These are phyloP conservation scores for Linnemannia zychae DNA, from an alignment of 192 early-diverging fungal species.

Conservation along the genomic window DNA sequence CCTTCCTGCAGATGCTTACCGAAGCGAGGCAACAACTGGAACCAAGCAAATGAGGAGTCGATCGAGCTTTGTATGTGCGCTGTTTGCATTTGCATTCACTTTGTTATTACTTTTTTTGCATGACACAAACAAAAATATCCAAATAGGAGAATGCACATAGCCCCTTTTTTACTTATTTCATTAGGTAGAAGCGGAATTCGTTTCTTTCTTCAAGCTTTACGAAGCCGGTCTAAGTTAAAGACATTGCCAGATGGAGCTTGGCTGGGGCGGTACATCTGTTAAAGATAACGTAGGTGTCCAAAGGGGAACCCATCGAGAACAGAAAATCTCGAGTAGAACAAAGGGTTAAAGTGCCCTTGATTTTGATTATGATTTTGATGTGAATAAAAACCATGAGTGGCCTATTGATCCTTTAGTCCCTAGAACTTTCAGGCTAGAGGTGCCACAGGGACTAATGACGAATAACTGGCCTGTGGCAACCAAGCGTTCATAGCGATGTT, in stretches of 20 bases:
- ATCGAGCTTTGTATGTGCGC: background rate
- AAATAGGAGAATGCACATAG: background rate
- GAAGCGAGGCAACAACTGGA: background rate
- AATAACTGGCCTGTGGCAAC: slow-evolving; percentile 81
- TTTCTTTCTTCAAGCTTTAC: background rate
- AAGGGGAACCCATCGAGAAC: slow-evolving; percentile 28
- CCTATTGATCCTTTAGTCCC: slow-evolving; percentile 72
- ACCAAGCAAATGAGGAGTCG: background rate
- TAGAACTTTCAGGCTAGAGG: slow-evolving; percentile 18
- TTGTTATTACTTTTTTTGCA: background rate
- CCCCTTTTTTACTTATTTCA: background rate
- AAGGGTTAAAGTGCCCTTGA: background rate
- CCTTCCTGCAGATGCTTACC: slow-evolving; percentile 7
- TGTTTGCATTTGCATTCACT: background rate
- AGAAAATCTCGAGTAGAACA: slow-evolving; percentile 28
- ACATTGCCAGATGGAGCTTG: too few relatives aligned
- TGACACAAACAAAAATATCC: background rate
- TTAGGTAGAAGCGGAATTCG: too few relatives aligned
- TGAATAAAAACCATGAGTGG: slow-evolving; percentile 43
- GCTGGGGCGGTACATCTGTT: slow-evolving; percentile 32
- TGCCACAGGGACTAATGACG: slow-evolving; percentile 81
- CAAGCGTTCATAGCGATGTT: too few relatives aligned
- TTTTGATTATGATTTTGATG: slow-evolving; percentile 26
- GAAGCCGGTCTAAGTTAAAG: too few relatives aligned
- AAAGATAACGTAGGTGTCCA: slow-evolving; percentile 1